Evolutionary conservation across 225 moss, liverwort and hornwort genomes (phyloP).

Genomic region (Pleurozium schreberi): DNA sequence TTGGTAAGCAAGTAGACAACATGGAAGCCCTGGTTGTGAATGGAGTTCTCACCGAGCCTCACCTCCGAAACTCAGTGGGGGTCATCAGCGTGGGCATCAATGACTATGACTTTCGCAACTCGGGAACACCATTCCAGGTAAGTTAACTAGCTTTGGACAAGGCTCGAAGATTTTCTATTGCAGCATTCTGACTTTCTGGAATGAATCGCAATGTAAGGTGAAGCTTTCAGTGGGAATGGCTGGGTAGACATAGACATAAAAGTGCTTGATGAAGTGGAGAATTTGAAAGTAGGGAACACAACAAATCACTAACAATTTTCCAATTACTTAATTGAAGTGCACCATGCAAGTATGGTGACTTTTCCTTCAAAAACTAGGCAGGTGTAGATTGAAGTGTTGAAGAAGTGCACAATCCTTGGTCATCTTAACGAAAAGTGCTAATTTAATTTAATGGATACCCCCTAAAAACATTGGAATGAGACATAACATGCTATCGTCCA

Average conservation of each 20-base stretch:
- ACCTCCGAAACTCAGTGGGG: neutral
- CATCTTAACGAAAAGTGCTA: neutral
- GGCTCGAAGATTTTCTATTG: neutral
- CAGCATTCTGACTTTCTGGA: neutral
- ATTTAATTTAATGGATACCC: neutral
- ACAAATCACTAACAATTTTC: neutral
- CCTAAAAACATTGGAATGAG: too few relatives aligned
- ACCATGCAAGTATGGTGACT: neutral
- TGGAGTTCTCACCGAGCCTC: neutral
- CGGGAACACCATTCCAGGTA: neutral
- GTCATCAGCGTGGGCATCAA: slow-evolving; percentile 1
- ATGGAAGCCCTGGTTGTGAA: neutral
- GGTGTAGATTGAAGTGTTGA: neutral
- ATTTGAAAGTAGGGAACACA: neutral
- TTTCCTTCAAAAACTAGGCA: neutral
- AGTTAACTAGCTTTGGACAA: neutral
- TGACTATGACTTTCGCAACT: slow-evolving; percentile 7
- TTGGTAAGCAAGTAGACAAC: slow-evolving; percentile 2
- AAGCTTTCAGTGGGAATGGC: neutral
- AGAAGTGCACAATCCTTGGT: neutral
- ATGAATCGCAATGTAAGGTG: neutral
- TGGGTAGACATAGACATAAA: neutral
- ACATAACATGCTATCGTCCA: too few relatives aligned
- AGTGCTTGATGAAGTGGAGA: neutral
- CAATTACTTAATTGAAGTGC: neutral